A percentile compares a stretch with the other conserved stretches of the same genome.
Evolutionary conservation across 1,284 basidiomycete species (phyloP).

Genomic region (Cryptococcus amylolentus): DNA sequence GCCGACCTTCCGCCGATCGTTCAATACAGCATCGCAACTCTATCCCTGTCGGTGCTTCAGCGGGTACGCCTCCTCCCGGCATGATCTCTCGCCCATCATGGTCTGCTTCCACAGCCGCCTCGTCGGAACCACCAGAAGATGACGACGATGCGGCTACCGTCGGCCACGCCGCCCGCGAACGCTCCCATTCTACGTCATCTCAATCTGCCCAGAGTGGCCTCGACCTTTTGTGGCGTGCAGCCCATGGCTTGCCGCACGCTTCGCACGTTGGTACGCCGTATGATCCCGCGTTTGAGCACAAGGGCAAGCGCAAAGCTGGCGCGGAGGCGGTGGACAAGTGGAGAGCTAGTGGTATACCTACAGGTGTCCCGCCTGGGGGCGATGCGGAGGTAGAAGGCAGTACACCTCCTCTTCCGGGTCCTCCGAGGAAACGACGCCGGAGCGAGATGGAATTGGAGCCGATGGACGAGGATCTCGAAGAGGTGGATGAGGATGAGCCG

Average conservation of each 20-base stretch:
- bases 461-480: slow-evolving; percentile 8
- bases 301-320: slow-evolving; percentile 42
- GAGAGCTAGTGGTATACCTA: slow-evolving; percentile 37
- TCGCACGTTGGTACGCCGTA: not conserved
- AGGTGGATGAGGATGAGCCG: slow-evolving; percentile 7
- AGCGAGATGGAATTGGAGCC: slow-evolving; percentile 28
- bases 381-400: not conserved
- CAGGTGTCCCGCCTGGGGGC: slow-evolving; percentile 14
- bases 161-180: slow-evolving; percentile 35
- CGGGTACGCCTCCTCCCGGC: slow-evolving; percentile 11
- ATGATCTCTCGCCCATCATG: not conserved
- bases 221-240: slow-evolving; percentile 38
- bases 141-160: slow-evolving; percentile 45
- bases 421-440: slow-evolving; percentile 38
- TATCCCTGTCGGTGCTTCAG: slow-evolving; percentile 23
- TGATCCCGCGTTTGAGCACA: slow-evolving; percentile 19
- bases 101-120: not conserved
- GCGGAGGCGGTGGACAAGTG: slow-evolving; percentile 46
- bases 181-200: slow-evolving; percentile 36
- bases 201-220: slow-evolving; percentile 38
- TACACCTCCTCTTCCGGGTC: not conserved
- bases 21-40: slow-evolving; percentile 13
- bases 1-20: slow-evolving; percentile 2
- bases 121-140: slow-evolving; percentile 23
- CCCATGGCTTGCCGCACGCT: slow-evolving; percentile 6